phyloP scores from a whole-genome alignment of 1,284 basidiomycete species.

The Ustilago sp. region DNA sequence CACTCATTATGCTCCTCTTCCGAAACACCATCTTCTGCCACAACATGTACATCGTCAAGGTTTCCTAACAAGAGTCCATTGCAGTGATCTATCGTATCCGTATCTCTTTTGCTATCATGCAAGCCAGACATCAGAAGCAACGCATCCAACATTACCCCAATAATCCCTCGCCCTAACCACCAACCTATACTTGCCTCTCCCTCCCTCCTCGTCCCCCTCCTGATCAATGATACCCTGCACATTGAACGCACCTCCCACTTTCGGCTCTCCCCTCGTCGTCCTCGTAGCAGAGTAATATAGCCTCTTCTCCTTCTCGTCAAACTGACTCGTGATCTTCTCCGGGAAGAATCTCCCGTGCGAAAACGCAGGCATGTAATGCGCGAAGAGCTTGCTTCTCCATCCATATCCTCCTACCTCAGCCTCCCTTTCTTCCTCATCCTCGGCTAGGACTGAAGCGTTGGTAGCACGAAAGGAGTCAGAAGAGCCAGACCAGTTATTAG shows the following conservation, averaged over 20 bases:
- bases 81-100: neutral
- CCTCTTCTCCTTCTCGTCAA: conserved; percentile 57
- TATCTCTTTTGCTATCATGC: conserved; percentile 12
- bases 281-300: conserved; percentile 56
- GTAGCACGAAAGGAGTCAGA: neutral
- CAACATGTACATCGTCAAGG: no score
- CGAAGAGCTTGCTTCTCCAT: conserved; percentile 47
- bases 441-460: neutral
- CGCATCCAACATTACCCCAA: conserved; percentile 56
- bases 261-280: conserved; percentile 44
- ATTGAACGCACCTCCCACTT: conserved; percentile 47
- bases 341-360: conserved; percentile 46
- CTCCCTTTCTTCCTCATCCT: neutral
- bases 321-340: conserved; percentile 51
- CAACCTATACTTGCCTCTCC: conserved; percentile 50
- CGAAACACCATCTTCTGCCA: no score
- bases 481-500: conserved; percentile 34
- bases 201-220: conserved; percentile 25
- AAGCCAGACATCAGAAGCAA: conserved; percentile 48
- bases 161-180: conserved; percentile 58
- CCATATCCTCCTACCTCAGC: conserved; percentile 9
- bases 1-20: no score
- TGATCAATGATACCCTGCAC: conserved; percentile 28
- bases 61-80: conserved; percentile 1
- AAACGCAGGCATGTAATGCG: conserved; percentile 56